These are phyloP conservation scores for Candida boleticola DNA, from an alignment of 805 yeast genomes.

Conservation along the genomic window DNA sequence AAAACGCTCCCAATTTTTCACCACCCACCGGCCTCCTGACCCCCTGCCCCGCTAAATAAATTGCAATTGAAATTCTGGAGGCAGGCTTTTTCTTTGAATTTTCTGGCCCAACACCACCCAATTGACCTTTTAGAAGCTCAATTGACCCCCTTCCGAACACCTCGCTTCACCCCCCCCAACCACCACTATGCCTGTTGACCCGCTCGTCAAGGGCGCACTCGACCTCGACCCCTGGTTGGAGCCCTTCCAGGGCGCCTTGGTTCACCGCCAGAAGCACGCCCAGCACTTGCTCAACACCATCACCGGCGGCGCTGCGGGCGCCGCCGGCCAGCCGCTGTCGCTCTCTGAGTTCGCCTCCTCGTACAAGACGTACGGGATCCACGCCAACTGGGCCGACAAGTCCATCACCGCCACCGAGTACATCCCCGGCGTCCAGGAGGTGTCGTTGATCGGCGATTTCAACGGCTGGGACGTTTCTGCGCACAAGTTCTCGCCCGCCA, in stretches of 20 bases:
- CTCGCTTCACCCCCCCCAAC: too few relatives aligned
- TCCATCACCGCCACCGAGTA: constrained; percentile 72
- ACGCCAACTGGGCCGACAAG: constrained; percentile 50
- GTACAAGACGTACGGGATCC: constrained; percentile 75
- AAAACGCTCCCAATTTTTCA: too few relatives aligned
- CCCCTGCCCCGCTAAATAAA: too few relatives aligned
- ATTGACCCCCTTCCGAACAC: too few relatives aligned
- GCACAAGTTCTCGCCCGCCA: constrained; percentile 52
- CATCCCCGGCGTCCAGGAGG: constrained; percentile 82
- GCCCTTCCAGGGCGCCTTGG: constrained; percentile 69
- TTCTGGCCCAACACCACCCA: too few relatives aligned
- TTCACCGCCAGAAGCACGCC: constrained; percentile 64
- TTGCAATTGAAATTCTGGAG: too few relatives aligned
- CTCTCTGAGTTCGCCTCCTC: constrained; percentile 71
- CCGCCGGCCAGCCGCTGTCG: constrained; percentile 44
- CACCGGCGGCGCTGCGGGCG: constrained; percentile 43
- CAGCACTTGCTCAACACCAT: constrained; percentile 60
- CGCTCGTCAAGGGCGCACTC: constrained; percentile 53
- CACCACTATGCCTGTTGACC: constrained; percentile 3
- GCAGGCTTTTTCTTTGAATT: too few relatives aligned
- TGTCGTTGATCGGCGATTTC: constrained; percentile 88
- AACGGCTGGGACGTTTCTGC: constrained; percentile 70
- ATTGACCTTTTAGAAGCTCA: too few relatives aligned
- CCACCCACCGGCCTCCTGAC: too few relatives aligned
- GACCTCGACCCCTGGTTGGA: constrained; percentile 83